Evolutionary conservation across 1,284 basidiomycete species (phyloP).

Genomic region (Fomitiporia mediterranea): DNA sequence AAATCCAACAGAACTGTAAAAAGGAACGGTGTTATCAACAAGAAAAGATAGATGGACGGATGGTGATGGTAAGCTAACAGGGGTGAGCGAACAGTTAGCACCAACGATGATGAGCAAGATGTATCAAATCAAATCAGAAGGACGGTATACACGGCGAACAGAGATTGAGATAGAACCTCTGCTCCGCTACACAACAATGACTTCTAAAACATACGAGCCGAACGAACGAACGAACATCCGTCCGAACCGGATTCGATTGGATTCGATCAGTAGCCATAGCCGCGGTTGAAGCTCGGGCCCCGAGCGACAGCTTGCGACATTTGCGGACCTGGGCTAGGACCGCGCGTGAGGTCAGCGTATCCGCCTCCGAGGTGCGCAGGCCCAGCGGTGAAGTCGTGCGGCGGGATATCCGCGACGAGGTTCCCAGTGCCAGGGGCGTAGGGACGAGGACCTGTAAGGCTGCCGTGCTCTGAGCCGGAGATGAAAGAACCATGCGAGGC

Average conservation of each 20-base stretch:
- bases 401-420: slow-evolving; percentile 42
- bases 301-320: slow-evolving; percentile 52
- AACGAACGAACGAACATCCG: not conserved
- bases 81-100: not conserved
- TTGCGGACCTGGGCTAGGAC: slow-evolving; percentile 50
- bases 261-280: slow-evolving; percentile 32
- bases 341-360: slow-evolving; percentile 75
- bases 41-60: not conserved
- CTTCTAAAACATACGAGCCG: not conserved
- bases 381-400: slow-evolving; percentile 82
- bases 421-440: slow-evolving; percentile 29
- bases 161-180: not conserved
- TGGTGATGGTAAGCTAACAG: not conserved
- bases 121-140: too few relatives aligned
- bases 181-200: not conserved
- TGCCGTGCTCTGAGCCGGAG: slow-evolving; percentile 50
- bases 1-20: too few relatives aligned
- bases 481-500: slow-evolving; percentile 60
- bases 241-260: not conserved
- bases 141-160: slow-evolving; percentile 5
- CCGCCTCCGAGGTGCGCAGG: slow-evolving; percentile 55
- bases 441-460: slow-evolving; percentile 30
- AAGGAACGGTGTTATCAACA: not conserved
- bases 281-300: slow-evolving; percentile 39
- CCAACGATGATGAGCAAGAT: not conserved